Percentiles rank a stretch among this genome's conserved stretches.
phyloP scores from a whole-genome alignment of 2,329 filamentous ascomycete species.

The Periconia macrospinosa region DNA sequence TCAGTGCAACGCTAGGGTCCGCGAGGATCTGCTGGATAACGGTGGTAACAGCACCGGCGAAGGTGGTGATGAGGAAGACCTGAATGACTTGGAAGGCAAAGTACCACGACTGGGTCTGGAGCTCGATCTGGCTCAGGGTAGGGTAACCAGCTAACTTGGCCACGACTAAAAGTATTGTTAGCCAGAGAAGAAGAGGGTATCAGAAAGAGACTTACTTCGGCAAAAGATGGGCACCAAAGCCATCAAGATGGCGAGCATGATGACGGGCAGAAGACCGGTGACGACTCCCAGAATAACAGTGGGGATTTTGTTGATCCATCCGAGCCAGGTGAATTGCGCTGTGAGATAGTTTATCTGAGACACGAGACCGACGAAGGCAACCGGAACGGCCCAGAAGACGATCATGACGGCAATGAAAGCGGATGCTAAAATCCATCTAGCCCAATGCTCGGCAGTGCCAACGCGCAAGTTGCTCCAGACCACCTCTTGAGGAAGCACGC shows the following conservation, averaged over 20 bases:
- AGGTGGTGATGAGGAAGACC: conserved; percentile 84
- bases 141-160: conserved; percentile 41
- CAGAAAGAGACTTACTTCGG: conserved; percentile 25
- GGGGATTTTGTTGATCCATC: conserved; percentile 48
- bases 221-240: conserved; percentile 49
- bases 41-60: conserved; percentile 76
- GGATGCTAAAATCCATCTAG: conserved; percentile 37
- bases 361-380: conserved; percentile 48
- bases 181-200: background rate
- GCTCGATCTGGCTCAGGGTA: conserved; percentile 51
- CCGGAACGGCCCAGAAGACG: conserved; percentile 51
- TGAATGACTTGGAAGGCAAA: conserved; percentile 94
- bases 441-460: conserved; percentile 32
- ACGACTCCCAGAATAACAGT: conserved; percentile 46
- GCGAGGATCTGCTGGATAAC: conserved; percentile 57
- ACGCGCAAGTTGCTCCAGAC: conserved; percentile 52
- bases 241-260: conserved; percentile 49
- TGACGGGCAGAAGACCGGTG: conserved; percentile 49
- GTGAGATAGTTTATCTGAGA: conserved; percentile 51
- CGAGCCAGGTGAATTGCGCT: conserved; percentile 40
- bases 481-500: conserved; percentile 50
- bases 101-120: conserved; percentile 90
- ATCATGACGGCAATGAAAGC: conserved; percentile 45
- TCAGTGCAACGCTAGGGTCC: conserved; percentile 63
- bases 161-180: conserved; percentile 30